Evolutionary conservation across 805 yeast species (phyloP), one percentile per base, ranked within the genome.

Genomic region (Wickerhamiella azymoides): DNA sequence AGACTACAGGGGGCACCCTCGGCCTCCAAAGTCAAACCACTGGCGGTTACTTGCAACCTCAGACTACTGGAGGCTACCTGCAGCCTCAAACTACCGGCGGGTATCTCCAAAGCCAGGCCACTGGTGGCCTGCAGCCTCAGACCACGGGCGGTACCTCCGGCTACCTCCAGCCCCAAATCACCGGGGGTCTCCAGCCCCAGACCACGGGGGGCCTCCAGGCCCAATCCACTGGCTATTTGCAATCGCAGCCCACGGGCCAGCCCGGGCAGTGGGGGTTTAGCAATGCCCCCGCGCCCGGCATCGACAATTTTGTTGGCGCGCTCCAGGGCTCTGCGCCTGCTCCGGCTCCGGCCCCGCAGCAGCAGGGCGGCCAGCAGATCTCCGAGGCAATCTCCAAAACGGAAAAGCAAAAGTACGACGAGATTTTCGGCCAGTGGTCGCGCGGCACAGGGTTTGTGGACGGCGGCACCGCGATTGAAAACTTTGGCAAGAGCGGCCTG

Each of bases 401-500:
- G 55, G 97, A 89, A 59, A 88, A 85, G 59, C 71, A 71, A 47
- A 77, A 85, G 48, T 89, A 88, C 64, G 93, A 83, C 57, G 83
- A 80, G 42, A 84, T 89, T 49, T 89, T 92, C 65, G 73, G 72
- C 46, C 86, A 92, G 36, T 89, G 94, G 85, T 96, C 88, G 57
- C 57, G 67, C 36, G 71, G 71, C 40, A 66, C 67, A 38, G 97
- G 97, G 0, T 75, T 64, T 51, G 69, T 89, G 49, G 80, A 78
- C 47, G 94, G 96, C 13, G 74, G 75, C 21, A 76, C 79, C 10
- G 96, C 96, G 1, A 83, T 89, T 44, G 76, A 76, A 47, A 79
- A 92, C 40, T 86, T 92, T 62, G 79, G 92, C 46, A 89, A 92
- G 64, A 82, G 94, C 17, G 97, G 97, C 2, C 73, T 92, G 53